Evolutionary conservation across 2,329 filamentous ascomycete species (phyloP).

Genomic region (Penicillium fuscoglaucum): DNA sequence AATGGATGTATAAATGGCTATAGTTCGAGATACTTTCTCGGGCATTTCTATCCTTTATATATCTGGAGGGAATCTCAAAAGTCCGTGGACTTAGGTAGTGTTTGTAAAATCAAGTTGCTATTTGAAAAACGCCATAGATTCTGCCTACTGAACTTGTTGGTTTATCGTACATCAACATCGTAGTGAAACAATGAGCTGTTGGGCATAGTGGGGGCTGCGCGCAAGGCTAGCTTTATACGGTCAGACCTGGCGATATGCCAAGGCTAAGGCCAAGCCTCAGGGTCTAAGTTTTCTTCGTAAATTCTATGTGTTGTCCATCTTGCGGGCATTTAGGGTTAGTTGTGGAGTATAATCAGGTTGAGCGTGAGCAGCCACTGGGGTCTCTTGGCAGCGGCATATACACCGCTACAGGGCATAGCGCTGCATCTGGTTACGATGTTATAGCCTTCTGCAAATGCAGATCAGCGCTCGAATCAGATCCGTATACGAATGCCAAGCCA

Average conservation of each 20-base stretch:
- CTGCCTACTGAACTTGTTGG: neutral
- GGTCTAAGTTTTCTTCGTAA: neutral
- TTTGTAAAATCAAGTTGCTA: neutral
- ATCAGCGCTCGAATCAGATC: neutral
- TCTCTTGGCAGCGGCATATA: neutral
- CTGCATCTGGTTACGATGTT: neutral
- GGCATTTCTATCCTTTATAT: too few relatives aligned
- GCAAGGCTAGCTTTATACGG: neutral
- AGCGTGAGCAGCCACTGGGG: neutral
- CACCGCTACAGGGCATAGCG: neutral
- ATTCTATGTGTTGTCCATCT: neutral
- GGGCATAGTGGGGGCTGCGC: neutral
- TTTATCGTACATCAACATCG: too few relatives aligned
- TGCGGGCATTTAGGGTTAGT: neutral
- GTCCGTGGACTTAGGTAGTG: too few relatives aligned
- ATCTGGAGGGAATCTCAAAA: constrained; percentile 3
- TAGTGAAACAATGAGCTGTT: neutral
- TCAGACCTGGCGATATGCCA: neutral
- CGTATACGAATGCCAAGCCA: neutral
- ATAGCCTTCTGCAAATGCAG: neutral
- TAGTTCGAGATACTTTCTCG: too few relatives aligned
- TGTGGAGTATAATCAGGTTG: neutral
- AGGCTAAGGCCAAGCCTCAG: neutral
- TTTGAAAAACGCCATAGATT: neutral
- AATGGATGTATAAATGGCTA: too few relatives aligned